phyloP scores from a whole-genome alignment of 768 basidiomycete genomes.

The Suillus alpinus region DNA sequence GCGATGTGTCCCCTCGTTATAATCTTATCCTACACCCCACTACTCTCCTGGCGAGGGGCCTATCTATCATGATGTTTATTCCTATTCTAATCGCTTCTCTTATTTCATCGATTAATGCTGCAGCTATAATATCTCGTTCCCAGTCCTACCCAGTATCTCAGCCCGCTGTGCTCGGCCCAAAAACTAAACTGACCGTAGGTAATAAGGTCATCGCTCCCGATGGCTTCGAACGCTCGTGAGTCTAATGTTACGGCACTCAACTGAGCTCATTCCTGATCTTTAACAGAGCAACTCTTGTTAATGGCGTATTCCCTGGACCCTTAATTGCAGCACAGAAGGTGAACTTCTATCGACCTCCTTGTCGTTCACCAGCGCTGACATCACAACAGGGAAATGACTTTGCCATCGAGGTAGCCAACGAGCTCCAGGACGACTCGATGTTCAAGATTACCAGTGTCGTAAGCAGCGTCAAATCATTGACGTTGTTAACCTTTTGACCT shows the following conservation, averaged over 20 bases:
- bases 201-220: constrained; percentile 45
- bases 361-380: background rate
- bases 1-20: background rate
- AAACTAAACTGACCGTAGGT: constrained; percentile 30
- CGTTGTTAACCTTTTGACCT: background rate
- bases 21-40: background rate
- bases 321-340: constrained; percentile 41
- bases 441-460: constrained; percentile 49
- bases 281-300: constrained; percentile 40
- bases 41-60: background rate
- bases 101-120: constrained; percentile 13
- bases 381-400: constrained; percentile 35
- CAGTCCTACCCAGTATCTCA: constrained; percentile 3
- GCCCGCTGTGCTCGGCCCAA: constrained; percentile 12
- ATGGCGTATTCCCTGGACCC: constrained; percentile 43
- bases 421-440: constrained; percentile 45
- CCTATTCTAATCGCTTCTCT: constrained; percentile 7
- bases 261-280: background rate
- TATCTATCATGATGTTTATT: constrained; percentile 12
- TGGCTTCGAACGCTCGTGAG: constrained; percentile 42
- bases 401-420: constrained; percentile 43
- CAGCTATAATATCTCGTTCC: constrained; percentile 17
- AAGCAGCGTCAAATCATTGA: constrained; percentile 10
- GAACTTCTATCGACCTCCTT: background rate
- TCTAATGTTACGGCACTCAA: background rate